These are phyloP conservation scores for Phlyctochytrium arcticum DNA, from an alignment of 192 early-diverging fungal species.

Conservation along the genomic window DNA sequence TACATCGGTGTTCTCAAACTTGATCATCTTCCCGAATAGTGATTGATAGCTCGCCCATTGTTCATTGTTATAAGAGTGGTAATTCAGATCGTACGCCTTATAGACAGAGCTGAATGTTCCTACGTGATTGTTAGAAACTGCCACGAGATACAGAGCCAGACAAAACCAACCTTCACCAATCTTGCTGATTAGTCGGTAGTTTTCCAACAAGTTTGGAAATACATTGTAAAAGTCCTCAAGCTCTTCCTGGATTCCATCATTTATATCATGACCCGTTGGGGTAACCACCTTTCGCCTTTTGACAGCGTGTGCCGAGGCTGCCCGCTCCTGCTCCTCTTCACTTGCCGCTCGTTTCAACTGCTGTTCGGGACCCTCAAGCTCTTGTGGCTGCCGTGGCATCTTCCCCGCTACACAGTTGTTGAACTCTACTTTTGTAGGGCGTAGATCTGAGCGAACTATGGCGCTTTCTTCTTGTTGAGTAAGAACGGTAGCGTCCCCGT, in stretches of 20 bases:
- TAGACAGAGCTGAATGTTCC: slow-evolving; percentile 93
- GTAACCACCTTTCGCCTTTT: no score
- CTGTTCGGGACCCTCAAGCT: no score
- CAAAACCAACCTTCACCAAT: slow-evolving; percentile 69
- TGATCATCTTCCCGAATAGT: not conserved
- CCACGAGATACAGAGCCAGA: not conserved
- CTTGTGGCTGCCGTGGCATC: no score
- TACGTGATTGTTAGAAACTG: slow-evolving; percentile 12
- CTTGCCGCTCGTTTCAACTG: no score
- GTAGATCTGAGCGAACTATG: no score
- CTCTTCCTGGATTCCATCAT: slow-evolving; percentile 41
- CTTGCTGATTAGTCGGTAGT: slow-evolving; percentile 68
- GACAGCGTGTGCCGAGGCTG: no score
- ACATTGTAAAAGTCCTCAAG: slow-evolving; percentile 57
- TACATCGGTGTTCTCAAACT: slow-evolving; percentile 33
- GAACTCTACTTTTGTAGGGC: no score
- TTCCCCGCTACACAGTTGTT: no score
- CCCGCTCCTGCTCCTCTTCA: no score
- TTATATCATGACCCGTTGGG: no score
- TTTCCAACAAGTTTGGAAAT: slow-evolving; percentile 51
- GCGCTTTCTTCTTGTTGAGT: no score
- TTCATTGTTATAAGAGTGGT: slow-evolving; percentile 68
- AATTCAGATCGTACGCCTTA: slow-evolving; percentile 75
- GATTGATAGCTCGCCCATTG: slow-evolving; percentile 37
- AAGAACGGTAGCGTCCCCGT: no score